Percentiles rank a stretch among this genome's conserved stretches.
phyloP scores from a whole-genome alignment of 2,329 filamentous ascomycete genomes.

The Cladophialophora chaetospira region DNA sequence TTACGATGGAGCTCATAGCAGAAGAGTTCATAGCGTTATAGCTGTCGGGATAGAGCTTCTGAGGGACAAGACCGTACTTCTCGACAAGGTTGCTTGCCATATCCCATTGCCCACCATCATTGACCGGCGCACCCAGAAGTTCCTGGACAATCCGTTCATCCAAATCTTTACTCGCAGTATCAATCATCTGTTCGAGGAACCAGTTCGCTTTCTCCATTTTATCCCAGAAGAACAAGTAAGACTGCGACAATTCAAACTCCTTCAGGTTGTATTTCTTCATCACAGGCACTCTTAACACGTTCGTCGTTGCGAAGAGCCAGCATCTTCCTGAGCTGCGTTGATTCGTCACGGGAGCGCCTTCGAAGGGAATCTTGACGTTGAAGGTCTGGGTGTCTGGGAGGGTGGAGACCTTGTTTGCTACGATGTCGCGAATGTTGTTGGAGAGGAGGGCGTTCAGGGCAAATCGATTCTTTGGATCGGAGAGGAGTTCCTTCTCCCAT shows the following conservation, averaged over 20 bases:
- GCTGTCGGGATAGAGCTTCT: slow-evolving; percentile 76
- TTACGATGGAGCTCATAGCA: slow-evolving; percentile 72
- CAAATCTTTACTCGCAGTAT: slow-evolving; percentile 69
- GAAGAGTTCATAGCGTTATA: slow-evolving; percentile 74
- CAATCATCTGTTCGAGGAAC: slow-evolving; percentile 81
- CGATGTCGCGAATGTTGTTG: slow-evolving; percentile 65
- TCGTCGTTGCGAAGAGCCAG: slow-evolving; percentile 92
- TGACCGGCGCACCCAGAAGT: slow-evolving; percentile 67
- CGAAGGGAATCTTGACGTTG: slow-evolving; percentile 78
- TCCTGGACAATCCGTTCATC: slow-evolving; percentile 73
- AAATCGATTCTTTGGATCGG: slow-evolving; percentile 70
- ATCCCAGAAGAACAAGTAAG: slow-evolving; percentile 90
- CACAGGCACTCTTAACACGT: slow-evolving; percentile 83
- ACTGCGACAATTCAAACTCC: slow-evolving; percentile 81
- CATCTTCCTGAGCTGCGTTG: slow-evolving; percentile 80
- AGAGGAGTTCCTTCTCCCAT: slow-evolving; percentile 65
- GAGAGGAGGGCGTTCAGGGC: slow-evolving; percentile 72
- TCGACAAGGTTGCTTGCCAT: slow-evolving; percentile 84
- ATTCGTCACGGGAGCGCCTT: slow-evolving; percentile 82
- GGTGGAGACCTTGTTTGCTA: slow-evolving; percentile 64
- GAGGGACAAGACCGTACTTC: slow-evolving; percentile 88
- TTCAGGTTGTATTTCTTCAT: slow-evolving; percentile 80
- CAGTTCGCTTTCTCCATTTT: slow-evolving; percentile 91
- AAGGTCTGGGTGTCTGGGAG: slow-evolving; percentile 76
- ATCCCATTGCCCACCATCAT: slow-evolving; percentile 87